These are phyloP conservation scores for Mycena rebaudengoi DNA, from an alignment of 768 basidiomycete species.

Conservation along the genomic window DNA sequence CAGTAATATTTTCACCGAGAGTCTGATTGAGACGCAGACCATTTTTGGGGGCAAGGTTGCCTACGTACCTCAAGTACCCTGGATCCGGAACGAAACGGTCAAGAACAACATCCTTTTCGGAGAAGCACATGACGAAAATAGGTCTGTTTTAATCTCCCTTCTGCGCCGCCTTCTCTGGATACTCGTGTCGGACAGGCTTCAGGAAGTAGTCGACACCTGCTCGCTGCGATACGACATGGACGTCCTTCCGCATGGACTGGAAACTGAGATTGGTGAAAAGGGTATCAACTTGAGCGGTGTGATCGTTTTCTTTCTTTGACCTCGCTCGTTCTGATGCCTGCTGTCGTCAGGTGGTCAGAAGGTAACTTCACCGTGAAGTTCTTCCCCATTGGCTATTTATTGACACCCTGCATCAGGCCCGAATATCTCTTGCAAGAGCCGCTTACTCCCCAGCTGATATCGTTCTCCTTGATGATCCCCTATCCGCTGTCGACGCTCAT, in stretches of 20 bases:
- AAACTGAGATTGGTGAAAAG: constrained; percentile 79
- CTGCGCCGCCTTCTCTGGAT: constrained; percentile 6
- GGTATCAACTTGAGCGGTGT: constrained; percentile 73
- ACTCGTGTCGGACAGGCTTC: constrained; percentile 45
- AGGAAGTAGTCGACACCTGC: constrained; percentile 67
- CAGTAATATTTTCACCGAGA: background rate
- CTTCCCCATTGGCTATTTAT: background rate
- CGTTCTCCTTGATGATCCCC: constrained; percentile 84
- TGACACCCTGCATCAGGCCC: constrained; percentile 51
- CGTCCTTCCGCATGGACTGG: constrained; percentile 71
- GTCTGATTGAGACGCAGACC: constrained; percentile 39
- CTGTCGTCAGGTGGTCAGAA: constrained; percentile 24
- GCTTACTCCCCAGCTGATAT: constrained; percentile 78
- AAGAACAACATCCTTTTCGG: constrained; percentile 82
- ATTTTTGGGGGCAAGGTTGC: constrained; percentile 62
- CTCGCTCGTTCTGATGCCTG: constrained; percentile 28
- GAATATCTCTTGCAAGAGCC: constrained; percentile 77
- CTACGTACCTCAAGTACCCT: constrained; percentile 67
- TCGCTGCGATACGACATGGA: constrained; percentile 74
- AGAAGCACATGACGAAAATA: constrained; percentile 62
- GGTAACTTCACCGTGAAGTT: constrained; percentile 2
- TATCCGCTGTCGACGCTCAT: constrained; percentile 81
- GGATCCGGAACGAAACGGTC: constrained; percentile 74
- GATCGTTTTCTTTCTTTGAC: constrained; percentile 7
- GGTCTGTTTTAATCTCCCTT: constrained; percentile 36